A percentile compares a stretch with the other conserved stretches of the same genome.
Conservation (phyloP, 495 filamentous ascomycete genomes). For the Penicillium turbatum region DNA sequence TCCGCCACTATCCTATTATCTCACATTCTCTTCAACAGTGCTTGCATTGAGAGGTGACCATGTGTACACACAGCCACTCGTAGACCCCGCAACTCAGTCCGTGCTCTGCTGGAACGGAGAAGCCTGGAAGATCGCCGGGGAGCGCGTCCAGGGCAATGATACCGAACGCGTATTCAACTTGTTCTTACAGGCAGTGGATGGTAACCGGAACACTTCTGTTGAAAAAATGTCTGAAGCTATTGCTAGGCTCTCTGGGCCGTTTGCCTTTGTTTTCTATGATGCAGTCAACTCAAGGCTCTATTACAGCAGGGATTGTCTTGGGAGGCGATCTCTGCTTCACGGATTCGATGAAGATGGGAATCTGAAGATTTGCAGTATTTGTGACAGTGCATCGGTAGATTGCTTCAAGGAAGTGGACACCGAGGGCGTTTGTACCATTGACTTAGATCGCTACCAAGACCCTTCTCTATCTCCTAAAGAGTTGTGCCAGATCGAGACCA, state of each 20-base stretch:
- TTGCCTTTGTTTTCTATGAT: slow-evolving; percentile 88
- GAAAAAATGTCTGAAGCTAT: slow-evolving; percentile 50
- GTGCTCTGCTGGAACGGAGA: slow-evolving; percentile 98
- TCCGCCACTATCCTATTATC: slow-evolving; percentile 30
- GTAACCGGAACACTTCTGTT: slow-evolving; percentile 16
- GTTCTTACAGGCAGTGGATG: slow-evolving; percentile 48
- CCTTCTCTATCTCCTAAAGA: background rate
- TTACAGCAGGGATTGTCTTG: slow-evolving; percentile 82
- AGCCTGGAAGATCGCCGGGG: slow-evolving; percentile 71
- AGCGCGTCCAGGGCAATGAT: slow-evolving; percentile 65
- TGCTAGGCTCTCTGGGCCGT: slow-evolving; percentile 72
- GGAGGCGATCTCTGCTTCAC: slow-evolving; percentile 73
- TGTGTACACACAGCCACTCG: slow-evolving; percentile 69
- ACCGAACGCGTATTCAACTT: slow-evolving; percentile 63
- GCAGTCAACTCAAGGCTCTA: slow-evolving; percentile 53
- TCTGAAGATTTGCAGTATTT: slow-evolving; percentile 72
- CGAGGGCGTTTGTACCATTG: slow-evolving; percentile 67
- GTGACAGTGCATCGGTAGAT: slow-evolving; percentile 47
- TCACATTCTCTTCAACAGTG: slow-evolving; percentile 77
- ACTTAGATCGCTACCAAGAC: slow-evolving; percentile 36
- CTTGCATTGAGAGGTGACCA: slow-evolving; percentile 75
- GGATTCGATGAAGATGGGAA: slow-evolving; percentile 40
- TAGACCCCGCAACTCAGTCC: slow-evolving; percentile 55
- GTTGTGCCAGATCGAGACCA: slow-evolving; percentile 30
- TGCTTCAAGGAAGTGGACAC: slow-evolving; percentile 78